Conservation (phyloP, 75 land plant genomes). For the Gnetum montanum region DNA sequence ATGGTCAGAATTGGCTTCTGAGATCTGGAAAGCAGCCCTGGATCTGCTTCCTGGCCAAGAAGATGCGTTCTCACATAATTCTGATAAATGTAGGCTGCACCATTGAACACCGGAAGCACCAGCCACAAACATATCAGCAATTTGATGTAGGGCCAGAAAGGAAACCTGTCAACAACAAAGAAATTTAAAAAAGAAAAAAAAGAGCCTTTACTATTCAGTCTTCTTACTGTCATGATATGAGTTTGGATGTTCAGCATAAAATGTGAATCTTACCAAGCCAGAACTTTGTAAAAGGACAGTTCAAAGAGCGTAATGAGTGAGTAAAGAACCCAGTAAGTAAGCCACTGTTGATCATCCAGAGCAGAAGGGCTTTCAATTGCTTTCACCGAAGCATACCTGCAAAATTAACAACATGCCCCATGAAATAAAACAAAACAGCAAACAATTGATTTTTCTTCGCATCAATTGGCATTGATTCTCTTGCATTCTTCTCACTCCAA, state of each 20-base stretch:
- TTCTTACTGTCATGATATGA: not conserved
- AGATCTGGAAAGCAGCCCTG: conserved; percentile 11
- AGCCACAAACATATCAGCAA: conserved; percentile 20
- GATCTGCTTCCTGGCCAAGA: not conserved
- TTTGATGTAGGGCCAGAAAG: conserved; percentile 36
- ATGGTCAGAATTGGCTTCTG: conserved; percentile 39
- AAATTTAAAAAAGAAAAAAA: no score
- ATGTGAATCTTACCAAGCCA: conserved; percentile 27
- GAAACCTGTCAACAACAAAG: conserved; percentile 23
- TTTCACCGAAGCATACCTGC: conserved; percentile 37
- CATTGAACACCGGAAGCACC: conserved; percentile 34
- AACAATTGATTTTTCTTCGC: not conserved
- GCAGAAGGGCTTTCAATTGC: conserved; percentile 35
- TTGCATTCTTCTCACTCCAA: not conserved
- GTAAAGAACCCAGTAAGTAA: conserved; percentile 50
- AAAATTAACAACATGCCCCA: not conserved
- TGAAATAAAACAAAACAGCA: not conserved
- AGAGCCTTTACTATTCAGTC: not conserved
- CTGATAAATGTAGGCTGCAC: conserved; percentile 37
- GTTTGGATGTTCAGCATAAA: not conserved
- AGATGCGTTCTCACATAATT: conserved; percentile 13
- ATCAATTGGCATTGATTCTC: not conserved
- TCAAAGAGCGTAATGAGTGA: conserved; percentile 34
- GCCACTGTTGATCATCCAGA: conserved; percentile 42
- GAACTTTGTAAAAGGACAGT: conserved; percentile 11